phyloP scores from a whole-genome alignment of 2,329 filamentous ascomycete species.

The Trichocomaceae sp. region DNA sequence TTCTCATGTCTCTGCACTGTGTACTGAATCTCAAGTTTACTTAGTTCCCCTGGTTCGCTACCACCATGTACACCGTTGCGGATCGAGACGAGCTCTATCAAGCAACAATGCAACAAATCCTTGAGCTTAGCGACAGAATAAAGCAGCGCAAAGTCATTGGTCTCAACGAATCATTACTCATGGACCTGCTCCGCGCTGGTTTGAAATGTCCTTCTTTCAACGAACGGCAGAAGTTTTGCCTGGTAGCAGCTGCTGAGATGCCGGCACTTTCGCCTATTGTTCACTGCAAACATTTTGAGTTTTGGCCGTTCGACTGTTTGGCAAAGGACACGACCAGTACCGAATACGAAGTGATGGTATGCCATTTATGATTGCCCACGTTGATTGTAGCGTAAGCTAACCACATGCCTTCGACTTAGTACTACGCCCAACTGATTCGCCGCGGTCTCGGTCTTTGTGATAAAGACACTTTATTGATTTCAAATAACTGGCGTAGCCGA shows the following conservation, averaged over 20 bases:
- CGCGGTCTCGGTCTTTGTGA: constrained; percentile 15
- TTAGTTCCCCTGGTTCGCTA: constrained; percentile 47
- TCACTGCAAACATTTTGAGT: constrained; percentile 23
- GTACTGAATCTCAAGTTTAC: constrained; percentile 9
- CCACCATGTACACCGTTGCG: constrained; percentile 39
- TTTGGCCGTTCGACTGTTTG: constrained; percentile 37
- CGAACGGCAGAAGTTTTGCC: constrained; percentile 37
- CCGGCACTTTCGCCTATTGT: constrained; percentile 15
- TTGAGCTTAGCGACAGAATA: constrained; percentile 61
- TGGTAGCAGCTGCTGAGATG: constrained; percentile 25
- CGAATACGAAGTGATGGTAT: constrained; percentile 24
- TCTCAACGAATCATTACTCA: constrained; percentile 33
- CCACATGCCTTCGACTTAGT: constrained; percentile 15
- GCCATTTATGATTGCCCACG: not conserved
- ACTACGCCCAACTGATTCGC: constrained; percentile 22
- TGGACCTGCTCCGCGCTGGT: constrained; percentile 36
- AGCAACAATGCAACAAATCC: constrained; percentile 51
- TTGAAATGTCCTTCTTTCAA: constrained; percentile 39
- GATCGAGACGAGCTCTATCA: constrained; percentile 44
- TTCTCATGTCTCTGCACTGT: constrained; percentile 6
- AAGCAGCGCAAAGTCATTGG: constrained; percentile 37
- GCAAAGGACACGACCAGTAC: constrained; percentile 20
- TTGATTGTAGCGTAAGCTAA: constrained; percentile 1
- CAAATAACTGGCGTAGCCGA: constrained; percentile 8
- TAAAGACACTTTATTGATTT: constrained; percentile 2